Evolutionary conservation across 805 yeast species (phyloP), one percentile per base, ranked within the genome.

Genomic region (Tetrapisispora fleetii): DNA sequence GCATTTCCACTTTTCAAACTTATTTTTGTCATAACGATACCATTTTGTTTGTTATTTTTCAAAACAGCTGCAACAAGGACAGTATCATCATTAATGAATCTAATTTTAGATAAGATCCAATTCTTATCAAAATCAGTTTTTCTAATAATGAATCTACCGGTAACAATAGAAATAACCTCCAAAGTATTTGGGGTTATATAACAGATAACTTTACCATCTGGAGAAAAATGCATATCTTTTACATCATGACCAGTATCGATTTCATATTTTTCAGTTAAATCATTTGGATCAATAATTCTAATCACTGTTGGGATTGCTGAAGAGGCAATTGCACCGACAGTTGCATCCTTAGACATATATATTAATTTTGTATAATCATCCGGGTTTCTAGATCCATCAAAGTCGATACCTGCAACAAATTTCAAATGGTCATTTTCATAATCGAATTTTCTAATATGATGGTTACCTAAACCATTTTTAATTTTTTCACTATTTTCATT

Each of bases 391-490:
- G 79, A 65, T 49, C 80, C 61, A 37, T 68, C 65, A 54, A 77
- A 68, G 63, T 83, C 88, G 43, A 79, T 76, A 28, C 84, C 75
- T 48, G 76, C 80, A 17, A 76, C 72, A 56, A 77, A 79, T 52
- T 78, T 76, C 54, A 81, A 68, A 60, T 80, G 86, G 43, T 82
- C 81, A 48, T 79, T 76, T 48, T 75, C 77, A 58, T 68, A 80
- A 21, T 72, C 71, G 58, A 77, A 85, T 61, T 82, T 81, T 50
- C 95, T 71, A 58, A 91, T 64, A 65, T 85, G 90, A 57, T 80
- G 77, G 63, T 88, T 86, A 24, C 57, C 63, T 52, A 73, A 68
- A 49, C 80, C 83, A 61, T 73, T 72, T 45, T 78, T 73, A 58
- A 84, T 77, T 54, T 76, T 72, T 42, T 72, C 73, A 4, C 80